Evolutionary conservation across 2,329 filamentous ascomycete species (phyloP), one percentile per base, ranked within the genome.

Genomic region (Penicillium rolfsii): DNA sequence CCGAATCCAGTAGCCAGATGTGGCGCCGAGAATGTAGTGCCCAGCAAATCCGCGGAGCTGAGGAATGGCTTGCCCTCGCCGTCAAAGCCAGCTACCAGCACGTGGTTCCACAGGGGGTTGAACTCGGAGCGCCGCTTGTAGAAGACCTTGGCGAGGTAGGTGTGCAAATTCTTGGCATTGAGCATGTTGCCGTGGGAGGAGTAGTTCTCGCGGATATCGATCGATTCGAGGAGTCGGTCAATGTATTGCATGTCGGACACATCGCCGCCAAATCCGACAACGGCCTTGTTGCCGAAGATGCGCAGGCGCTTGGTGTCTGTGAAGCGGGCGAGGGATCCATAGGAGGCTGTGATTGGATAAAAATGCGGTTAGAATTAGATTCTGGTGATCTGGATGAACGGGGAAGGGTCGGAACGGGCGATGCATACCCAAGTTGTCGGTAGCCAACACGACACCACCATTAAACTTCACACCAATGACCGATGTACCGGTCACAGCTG

Each of bases 171-270:
- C 78, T 91, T 90, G 59, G 95, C 95, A 77, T 90, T 92, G 72
- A 99, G 89, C 69, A 76, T 75, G 70, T 83, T 72, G 62, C 78
- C 77, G 60, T 81, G 75, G 57, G 78, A 73, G 52, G 84, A 85
- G 83, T 99, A 98, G 75, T 92, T 90, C 83, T 98, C 93, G 77
- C 90, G 85, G 78, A 96, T 92, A 76, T 91, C 88, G 71, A 98
- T 89, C 65, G 91, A 90, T 74, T 86, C 89, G 70, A 99, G 89
- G 73, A 97, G 87, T 70, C 95, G 84, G 85, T 97, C 91, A 69
- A 99, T 88, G 83, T 96, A 96, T 83, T 99, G 95, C 95, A 99
- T 98, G 83, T 99, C 95, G 67, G 91, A 96, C 71, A 99, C 89
- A 82, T 99, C 95, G 77, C 95, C 95, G 77, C 93, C 92, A 81